Base-by-base conservation (phyloP, 1,139 yeast genomes). In the Hyphopichia wangnamkhiaoensis region DNA sequence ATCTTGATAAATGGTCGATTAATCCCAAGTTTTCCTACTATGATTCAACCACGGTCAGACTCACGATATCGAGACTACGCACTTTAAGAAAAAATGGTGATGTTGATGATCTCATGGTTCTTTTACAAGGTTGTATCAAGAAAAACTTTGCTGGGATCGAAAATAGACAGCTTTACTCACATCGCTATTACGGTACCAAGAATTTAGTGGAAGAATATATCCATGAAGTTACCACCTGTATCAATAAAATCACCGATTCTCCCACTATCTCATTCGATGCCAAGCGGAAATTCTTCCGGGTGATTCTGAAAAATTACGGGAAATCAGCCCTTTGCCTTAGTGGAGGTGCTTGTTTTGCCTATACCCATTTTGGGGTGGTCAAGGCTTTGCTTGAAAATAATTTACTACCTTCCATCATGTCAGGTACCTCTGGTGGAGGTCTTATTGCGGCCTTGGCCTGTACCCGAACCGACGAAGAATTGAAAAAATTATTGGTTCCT, bases 361-460 rank as follows among this genome's bases (percentile, higher is more conserved):
- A 83, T 50, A 79, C 83, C 21, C 95, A 86, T 61, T 82, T 84
- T 60, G 95, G 95, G 1, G 79, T 85, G 2, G 75, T 85, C 17
- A 82, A 81, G 49, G 93, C 91, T 0, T 59, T 86, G 29, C 61
- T 85, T 5, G 90, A 86, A 45, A 76, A 77, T 40, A 83, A 81
- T 52, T 62, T 79, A 37, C 62, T 86, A 39, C 95, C 95, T 2
- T 70, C 72, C 10, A 83, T 86, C 31, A 69, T 86, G 13, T 79
- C 88, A 24, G 95, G 95, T 1, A 86, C 94, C 0, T 81, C 89
- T 2, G 94, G 94, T 2, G 95, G 95, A 9, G 93, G 90, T 1
- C 59, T 84, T n/a, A 79, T 85, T 19, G 93, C 94, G 0, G 86
- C 91, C 0, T 59, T 86, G 34, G 79, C 85, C 0, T 78, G 91